Evolutionary conservation across 2,329 filamentous ascomycete genomes (phyloP), one percentile per base, ranked within the genome.

Genomic region (Raffaelea deltoideospora): DNA sequence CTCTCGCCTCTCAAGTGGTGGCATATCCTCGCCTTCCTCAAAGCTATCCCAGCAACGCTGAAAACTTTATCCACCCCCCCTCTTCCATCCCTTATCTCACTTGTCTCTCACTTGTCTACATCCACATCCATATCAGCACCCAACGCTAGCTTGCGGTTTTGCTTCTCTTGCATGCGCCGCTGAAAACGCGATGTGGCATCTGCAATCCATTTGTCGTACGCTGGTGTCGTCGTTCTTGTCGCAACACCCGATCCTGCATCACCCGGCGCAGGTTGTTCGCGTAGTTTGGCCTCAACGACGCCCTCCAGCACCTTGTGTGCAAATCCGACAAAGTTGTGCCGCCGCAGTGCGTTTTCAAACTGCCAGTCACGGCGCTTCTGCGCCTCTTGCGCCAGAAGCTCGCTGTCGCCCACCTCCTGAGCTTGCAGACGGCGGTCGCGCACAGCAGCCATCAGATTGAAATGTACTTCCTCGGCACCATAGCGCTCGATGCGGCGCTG

Each of bases 321-420:
- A 50, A 98, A 95, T 0, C 86, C 88, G 1, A 98, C 83, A 62
- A 98, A 98, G 58, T 98, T 98, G 58, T 94, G 88, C 48, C 82
- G 66, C 42, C 90, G 64, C 50, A 98, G 64, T 10, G 86, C 81
- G 58, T 98, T 98, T 68, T 98, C 90, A 68, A 90, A 95, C 53
- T 76, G 71, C 90, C 90, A 98, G 45, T 78, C 81, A 40, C 68
- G 68, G 36, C 90, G 69, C 72, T 93, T 94, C 52, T 72, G 67
- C 61, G 88, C 74, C 66, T 96, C 87, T 37, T 78, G 66, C 45
- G 74, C 75, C 46, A 96, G 58, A 56, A 76, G 64, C 52, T 94
- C 87, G 31, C 61, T 54, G 58, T 98, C 90, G 32, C 87, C 87
- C 45, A 90, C 73, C 55, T 92, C 83, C 39, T 69, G 66, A 23